A percentile compares a stretch with the other conserved stretches of the same genome.
Evolutionary conservation across 2,329 filamentous ascomycete species (phyloP).

Genomic region (Trichoderma citrinoviride): DNA sequence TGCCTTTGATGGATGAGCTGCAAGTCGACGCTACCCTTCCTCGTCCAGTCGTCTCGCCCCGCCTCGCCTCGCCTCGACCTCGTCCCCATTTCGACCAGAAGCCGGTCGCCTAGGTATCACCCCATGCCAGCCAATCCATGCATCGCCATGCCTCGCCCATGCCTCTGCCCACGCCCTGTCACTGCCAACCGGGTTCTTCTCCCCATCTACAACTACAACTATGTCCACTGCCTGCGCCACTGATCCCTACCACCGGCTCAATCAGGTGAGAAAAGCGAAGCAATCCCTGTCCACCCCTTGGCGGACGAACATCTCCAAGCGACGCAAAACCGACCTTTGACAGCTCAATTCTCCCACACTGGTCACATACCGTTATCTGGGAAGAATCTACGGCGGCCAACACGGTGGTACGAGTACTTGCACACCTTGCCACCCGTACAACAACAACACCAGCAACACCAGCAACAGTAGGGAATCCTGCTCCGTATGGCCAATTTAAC

Average conservation of each 20-base stretch:
- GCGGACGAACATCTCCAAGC: slow-evolving; percentile 16
- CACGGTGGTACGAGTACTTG: neutral
- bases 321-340: neutral
- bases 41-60: neutral
- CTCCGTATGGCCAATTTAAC: neutral
- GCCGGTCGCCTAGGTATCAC: neutral
- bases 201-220: neutral
- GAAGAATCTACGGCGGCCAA: neutral
- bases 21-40: neutral
- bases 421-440: neutral
- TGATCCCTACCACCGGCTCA: neutral
- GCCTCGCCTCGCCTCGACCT: neutral
- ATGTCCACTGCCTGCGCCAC: slow-evolving; percentile 14
- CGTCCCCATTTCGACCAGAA: neutral
- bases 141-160: neutral
- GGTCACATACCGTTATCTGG: neutral
- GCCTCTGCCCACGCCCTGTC: neutral
- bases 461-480: neutral
- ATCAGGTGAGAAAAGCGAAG: neutral
- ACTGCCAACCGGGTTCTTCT: neutral
- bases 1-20: neutral
- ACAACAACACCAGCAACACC: neutral
- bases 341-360: neutral
- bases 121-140: neutral
- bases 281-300: neutral